phyloP scores from a whole-genome alignment of 2,329 filamentous ascomycete genomes.

The Zasmidium angulare region DNA sequence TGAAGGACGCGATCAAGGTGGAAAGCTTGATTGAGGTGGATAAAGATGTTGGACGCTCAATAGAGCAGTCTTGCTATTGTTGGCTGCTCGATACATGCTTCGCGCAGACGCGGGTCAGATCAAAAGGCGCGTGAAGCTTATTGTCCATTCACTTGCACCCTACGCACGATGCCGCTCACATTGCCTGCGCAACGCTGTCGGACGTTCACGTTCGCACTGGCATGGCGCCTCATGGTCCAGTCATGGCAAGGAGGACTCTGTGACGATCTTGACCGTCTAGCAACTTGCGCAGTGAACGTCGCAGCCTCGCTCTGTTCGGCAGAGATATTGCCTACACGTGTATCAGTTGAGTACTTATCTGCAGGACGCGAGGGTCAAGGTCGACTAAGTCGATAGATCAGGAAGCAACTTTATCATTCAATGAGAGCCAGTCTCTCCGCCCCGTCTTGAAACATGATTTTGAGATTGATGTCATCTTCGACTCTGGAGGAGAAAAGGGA shows the following conservation, averaged over 20 bases:
- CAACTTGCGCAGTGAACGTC: too few relatives aligned
- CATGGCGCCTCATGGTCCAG: too few relatives aligned
- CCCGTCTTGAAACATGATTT: conserved; percentile 38
- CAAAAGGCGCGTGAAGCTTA: not conserved
- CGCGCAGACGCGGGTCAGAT: not conserved
- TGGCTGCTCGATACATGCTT: not conserved
- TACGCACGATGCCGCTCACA: not conserved
- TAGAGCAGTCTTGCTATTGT: not conserved
- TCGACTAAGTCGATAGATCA: conserved; percentile 3
- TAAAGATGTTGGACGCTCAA: not conserved
- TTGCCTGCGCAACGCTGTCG: not conserved
- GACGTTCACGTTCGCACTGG: not conserved
- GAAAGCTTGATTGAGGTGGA: not conserved
- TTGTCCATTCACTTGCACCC: not conserved
- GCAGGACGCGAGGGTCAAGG: not conserved
- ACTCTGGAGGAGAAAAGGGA: not conserved
- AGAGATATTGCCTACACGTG: not conserved
- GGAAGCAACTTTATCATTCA: conserved; percentile 23
- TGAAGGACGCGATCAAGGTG: too few relatives aligned
- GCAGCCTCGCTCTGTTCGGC: too few relatives aligned
- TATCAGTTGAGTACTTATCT: not conserved
- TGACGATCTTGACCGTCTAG: too few relatives aligned
- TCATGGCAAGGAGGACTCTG: too few relatives aligned
- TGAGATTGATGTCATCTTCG: conserved; percentile 30
- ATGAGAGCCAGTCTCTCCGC: conserved; percentile 27